Base-by-base conservation (phyloP, 202 grass and related monocot genomes). In the Brachypodium distachyon region DNA sequence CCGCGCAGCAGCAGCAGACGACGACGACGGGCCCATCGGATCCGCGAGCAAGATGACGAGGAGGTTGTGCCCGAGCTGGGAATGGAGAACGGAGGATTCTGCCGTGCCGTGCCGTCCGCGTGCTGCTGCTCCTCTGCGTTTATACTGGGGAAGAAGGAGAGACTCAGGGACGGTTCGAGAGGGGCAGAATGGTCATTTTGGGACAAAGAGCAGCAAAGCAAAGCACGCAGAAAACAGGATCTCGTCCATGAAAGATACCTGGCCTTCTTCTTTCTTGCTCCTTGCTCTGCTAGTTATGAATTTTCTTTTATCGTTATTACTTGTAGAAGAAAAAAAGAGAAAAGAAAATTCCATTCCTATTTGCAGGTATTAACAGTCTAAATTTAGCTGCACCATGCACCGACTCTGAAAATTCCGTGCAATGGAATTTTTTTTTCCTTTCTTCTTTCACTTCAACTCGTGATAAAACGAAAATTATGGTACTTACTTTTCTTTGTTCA, bases 121-220 rank as follows among this genome's bases (percentile, higher is more conserved):
- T 68, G n/a, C 11, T 3, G 36, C 8, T 10, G 25, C 31, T n/a
- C n/a, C n/a, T n/a, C n/a, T 47, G 46, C 44, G 56, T 84, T 72
- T 84, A 84, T 84, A 78, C 55, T 0, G 51, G 33, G 22, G 19
- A 6, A 0, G 27, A 9, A 28, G 52, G 18, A 6, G 28, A 60
- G 19, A 23, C 1, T 41, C 10, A 50, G 22, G 3, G 46, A 28
- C 58, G 56, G 83, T 51, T 85, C 59, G 34, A 28, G 55, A 36
- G 66, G 71, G 77, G 77, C 17, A 75, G 4, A 21, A 69, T 1
- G 12, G 83, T 73, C 43, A 73, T 81, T 81, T 21, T 1, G 8
- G 0, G 0, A n/a, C n/a, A 51, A 68, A 29, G 31, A 80, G n/a
- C 27, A 38, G 11, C 7, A 31, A 37, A 46, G 48, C 63, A 59